Evolutionary conservation across 2,329 filamentous ascomycete species (phyloP), one percentile per base, ranked within the genome.

Genomic region (Cladophialophora psammophila): DNA sequence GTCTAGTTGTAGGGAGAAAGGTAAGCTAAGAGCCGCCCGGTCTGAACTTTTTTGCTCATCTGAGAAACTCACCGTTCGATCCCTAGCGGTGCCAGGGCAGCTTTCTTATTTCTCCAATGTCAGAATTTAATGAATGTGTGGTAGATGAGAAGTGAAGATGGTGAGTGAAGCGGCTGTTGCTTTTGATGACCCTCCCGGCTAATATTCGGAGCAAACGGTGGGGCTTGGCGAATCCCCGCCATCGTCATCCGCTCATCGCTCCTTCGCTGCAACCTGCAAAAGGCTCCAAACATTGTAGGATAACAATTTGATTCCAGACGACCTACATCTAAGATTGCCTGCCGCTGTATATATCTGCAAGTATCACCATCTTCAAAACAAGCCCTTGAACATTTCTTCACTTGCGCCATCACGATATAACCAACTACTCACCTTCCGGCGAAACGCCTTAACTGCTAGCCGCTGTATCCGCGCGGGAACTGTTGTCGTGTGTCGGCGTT

Each of bases 201-300:
- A 50, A 60, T 32, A 31, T n/a, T 38, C 57, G 57, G 57, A 50
- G 7, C 2, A 13, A n/a, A 8, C n/a, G 15, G 55, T 8, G 55
- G 42, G 55, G 36, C 57, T 48, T 45, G 57, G 57, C 57, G 50
- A n/a, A 15, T 50, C 57, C 57, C 57, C 57, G 31, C 57, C 57
- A 52, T 48, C 57, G 57, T 60, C 57, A 60, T 60, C 57, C 42
- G 26, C 26, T 36, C 38, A 10, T 45, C 42, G 56, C 32, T 50
- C 2, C 26, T 26, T 26, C 2, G 18, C 53, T 7, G 50, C 31
- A 36, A 56, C 53, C 32, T 20, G 20, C 20, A 45, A 9, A 15
- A 60, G 40, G 57, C 57, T 50, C 48, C 38, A 42, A 20, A 57
- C n/a, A 48, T 60, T 38, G 35, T 38, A 26, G 6, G 5, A 54